Evolutionary conservation across 169 alveolate species (phyloP).

Genomic region (Haemoproteus tartakovskyi): DNA sequence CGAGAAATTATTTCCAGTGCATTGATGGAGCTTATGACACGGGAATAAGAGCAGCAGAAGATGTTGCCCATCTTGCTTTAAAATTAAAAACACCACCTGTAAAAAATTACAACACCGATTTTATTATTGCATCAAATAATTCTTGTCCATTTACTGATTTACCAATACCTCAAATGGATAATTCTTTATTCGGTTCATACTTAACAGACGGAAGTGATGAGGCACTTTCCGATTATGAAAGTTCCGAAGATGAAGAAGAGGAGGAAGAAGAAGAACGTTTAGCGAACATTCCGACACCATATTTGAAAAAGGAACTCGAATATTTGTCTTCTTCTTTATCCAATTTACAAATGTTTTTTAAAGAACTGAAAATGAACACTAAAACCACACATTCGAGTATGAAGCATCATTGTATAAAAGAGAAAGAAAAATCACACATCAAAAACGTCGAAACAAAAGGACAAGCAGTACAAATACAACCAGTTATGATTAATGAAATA

Average conservation of each 20-base stretch:
- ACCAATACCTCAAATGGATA: conserved; percentile 67
- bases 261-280: too few species aligned
- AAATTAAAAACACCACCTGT: conserved; percentile 1
- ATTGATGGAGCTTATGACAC: conserved; percentile 81
- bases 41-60: conserved; percentile 81
- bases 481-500: too few species aligned
- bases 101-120: conserved; percentile 62
- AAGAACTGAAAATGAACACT: too few species aligned
- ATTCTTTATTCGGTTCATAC: conserved; percentile 71
- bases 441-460: too few species aligned
- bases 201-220: conserved; percentile 81
- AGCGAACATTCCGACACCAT: conserved; percentile 21
- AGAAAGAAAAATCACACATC: too few species aligned
- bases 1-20: conserved; percentile 77
- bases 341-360: too few species aligned
- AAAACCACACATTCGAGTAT: too few species aligned
- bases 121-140: conserved; percentile 47
- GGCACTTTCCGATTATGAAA: conserved; percentile 71
- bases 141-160: conserved; percentile 69
- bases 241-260: conserved; percentile 20
- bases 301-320: conserved; percentile 15
- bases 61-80: conserved; percentile 72
- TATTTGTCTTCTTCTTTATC: conserved; percentile 13
- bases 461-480: too few species aligned
- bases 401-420: too few species aligned